Evolutionary conservation across 2,329 filamentous ascomycete species (phyloP).

Genomic region (Talaromyces sp.): DNA sequence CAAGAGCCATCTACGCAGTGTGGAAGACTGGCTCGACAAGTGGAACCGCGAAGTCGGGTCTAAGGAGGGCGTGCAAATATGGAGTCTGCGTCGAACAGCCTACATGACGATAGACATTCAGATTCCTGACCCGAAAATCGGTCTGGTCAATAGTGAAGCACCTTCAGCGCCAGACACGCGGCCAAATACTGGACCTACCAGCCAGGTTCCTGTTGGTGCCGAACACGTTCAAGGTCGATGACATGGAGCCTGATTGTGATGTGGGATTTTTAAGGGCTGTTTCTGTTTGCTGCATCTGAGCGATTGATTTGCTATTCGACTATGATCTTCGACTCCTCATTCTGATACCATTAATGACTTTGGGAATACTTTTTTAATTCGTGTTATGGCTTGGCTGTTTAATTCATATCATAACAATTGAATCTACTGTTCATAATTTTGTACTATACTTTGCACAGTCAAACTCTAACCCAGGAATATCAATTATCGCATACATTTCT

Average conservation of each 20-base stretch:
- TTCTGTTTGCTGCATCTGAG: background rate
- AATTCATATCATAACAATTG: background rate
- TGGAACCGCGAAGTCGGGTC: constrained; percentile 70
- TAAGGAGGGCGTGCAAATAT: constrained; percentile 62
- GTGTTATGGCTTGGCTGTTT: background rate
- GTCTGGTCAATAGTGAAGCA: constrained; percentile 35
- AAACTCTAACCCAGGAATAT: background rate
- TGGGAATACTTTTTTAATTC: background rate
- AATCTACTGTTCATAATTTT: background rate
- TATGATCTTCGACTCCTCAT: background rate
- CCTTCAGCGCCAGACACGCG: constrained; percentile 29
- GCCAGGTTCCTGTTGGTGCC: background rate
- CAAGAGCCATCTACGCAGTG: constrained; percentile 61
- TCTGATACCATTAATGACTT: background rate
- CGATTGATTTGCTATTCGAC: background rate
- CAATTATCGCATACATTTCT: too few species aligned
- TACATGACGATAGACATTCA: constrained; percentile 65
- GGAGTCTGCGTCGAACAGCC: constrained; percentile 73
- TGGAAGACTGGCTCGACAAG: constrained; percentile 77
- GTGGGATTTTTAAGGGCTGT: background rate
- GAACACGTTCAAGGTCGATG: constrained; percentile 5
- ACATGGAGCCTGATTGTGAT: background rate
- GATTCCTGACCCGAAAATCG: constrained; percentile 46
- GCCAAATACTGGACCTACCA: constrained; percentile 25
- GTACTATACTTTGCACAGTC: background rate